Base-by-base conservation (phyloP, 1,284 basidiomycete genomes). In the Entoloma clypeatum region DNA sequence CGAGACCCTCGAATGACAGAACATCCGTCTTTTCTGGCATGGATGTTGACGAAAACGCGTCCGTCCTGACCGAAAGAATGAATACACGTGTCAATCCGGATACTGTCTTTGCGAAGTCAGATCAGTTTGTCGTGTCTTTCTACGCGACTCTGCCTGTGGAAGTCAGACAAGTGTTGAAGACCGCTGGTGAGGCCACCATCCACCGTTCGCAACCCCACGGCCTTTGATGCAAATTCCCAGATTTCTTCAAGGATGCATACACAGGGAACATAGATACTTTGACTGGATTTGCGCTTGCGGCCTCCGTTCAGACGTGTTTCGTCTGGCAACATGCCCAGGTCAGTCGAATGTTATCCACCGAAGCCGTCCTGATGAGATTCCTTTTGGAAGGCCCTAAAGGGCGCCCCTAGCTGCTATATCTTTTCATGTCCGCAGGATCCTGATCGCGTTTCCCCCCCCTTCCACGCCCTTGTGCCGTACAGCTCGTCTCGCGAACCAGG, bases 241-340 rank as follows among this genome's bases (percentile, higher is more conserved):
- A 88, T 53, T 83, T 86, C 56, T 74, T 74, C 47, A 65, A 68
- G 38, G 79, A 85, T 43, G 67, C 73, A 7, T 88, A 82, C 45
- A 73, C 76, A 5, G 87, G 86, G 24, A 75, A 74, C 33, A 75
- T 89, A 16, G 86, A 90, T 55, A 72, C 75, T 7, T 43, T 69
- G 34, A 86, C 84, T 14, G 83, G 84, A 7, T 88, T 84, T 56
- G 79, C 84, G 5, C 71, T 88, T 26, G 75, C 88, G 22, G 75
- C 77, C 19, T 87, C 86, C 28, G 62, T 69, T 9, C 72, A 76
- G 50, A 86, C 83, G 7, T 87, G 85, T 58, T 90, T 86, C 60
- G 82, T 88, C 24, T 90, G 86, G 86, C 82, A 86, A 50, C 79
- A 87, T 64, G 72, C 79, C 30, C 78, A 84, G 56, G 77, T 78